Evolutionary conservation across 495 filamentous ascomycete genomes (phyloP).

Genomic region (Podospora pseudopauciseta): DNA sequence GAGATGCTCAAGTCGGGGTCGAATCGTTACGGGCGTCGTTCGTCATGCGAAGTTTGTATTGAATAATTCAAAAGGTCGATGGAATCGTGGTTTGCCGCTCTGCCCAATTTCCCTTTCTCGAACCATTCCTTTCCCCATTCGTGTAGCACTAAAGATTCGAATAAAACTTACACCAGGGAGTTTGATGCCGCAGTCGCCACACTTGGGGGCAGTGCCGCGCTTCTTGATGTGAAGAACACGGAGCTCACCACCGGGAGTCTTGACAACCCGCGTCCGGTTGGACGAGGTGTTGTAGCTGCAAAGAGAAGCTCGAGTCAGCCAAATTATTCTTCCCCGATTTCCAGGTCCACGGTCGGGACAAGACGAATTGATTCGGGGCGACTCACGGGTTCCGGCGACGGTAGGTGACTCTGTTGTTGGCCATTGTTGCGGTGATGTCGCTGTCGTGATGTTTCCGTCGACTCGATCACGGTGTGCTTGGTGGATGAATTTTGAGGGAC

Average conservation of each 20-base stretch:
- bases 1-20: not conserved
- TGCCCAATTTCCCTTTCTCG: not conserved
- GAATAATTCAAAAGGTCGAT: not conserved
- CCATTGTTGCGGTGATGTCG: slow-evolving; percentile 61
- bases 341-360: not conserved
- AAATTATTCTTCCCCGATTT: slow-evolving; percentile 15
- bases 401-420: slow-evolving; percentile 57
- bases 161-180: slow-evolving; percentile 77
- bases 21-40: not conserved
- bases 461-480: slow-evolving; percentile 45
- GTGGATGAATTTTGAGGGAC: slow-evolving; percentile 44
- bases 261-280: slow-evolving; percentile 94
- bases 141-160: slow-evolving; percentile 1
- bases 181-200: slow-evolving; percentile 97
- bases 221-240: slow-evolving; percentile 99
- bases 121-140: slow-evolving; percentile 8
- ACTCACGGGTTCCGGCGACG: slow-evolving; percentile 90
- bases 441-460: slow-evolving; percentile 45
- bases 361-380: slow-evolving; percentile 17
- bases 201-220: slow-evolving; percentile 92
- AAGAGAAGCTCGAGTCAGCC: slow-evolving; percentile 23
- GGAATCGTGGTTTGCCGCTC: not conserved
- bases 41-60: not conserved
- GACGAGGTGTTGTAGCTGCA: slow-evolving; percentile 90
- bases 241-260: slow-evolving; percentile 91